Percentiles rank a stretch among this genome's conserved stretches.
These are phyloP conservation scores for Durotheca rogersii DNA, from an alignment of 495 filamentous ascomycete genomes.

Conservation along the genomic window DNA sequence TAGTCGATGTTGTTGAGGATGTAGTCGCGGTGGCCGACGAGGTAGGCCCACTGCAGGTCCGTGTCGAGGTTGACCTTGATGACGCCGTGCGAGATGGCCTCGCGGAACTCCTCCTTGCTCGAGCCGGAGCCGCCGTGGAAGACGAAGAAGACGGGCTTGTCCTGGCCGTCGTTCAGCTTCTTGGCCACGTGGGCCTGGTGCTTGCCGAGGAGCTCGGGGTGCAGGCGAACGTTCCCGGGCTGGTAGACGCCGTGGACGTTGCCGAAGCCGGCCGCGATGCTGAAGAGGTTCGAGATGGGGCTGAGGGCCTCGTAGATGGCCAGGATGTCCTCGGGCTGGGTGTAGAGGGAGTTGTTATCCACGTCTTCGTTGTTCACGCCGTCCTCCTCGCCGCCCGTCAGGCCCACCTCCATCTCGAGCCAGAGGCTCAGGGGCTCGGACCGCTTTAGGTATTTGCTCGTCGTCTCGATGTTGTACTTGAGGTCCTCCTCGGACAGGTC, in stretches of 20 bases:
- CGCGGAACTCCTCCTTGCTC: slow-evolving; percentile 79
- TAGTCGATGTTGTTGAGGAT: slow-evolving; percentile 94
- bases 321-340: slow-evolving; percentile 93
- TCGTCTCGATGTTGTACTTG: slow-evolving; percentile 87
- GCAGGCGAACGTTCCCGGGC: slow-evolving; percentile 94
- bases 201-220: slow-evolving; percentile 89
- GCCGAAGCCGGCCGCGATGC: slow-evolving; percentile 96
- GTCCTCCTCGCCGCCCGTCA: slow-evolving; percentile 95
- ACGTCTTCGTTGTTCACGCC: slow-evolving; percentile 85
- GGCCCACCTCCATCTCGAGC: slow-evolving; percentile 98
- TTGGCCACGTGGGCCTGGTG: slow-evolving; percentile 90
- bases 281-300: slow-evolving; percentile 89
- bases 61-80: slow-evolving; percentile 98
- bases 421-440: slow-evolving; percentile 95
- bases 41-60: slow-evolving; percentile 83
- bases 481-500: slow-evolving; percentile 81
- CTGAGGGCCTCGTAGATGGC: slow-evolving; percentile 80
- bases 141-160: slow-evolving; percentile 97
- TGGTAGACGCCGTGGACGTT: slow-evolving; percentile 99
- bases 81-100: slow-evolving; percentile 89
- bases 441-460: slow-evolving; percentile 85
- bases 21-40: slow-evolving; percentile 89
- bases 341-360: slow-evolving; percentile 96
- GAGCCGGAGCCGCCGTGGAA: slow-evolving; percentile 98
- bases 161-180: slow-evolving; percentile 54